Base-by-base conservation (phyloP, 495 filamentous ascomycete genomes). In the Oleoguttula mirabilis region DNA sequence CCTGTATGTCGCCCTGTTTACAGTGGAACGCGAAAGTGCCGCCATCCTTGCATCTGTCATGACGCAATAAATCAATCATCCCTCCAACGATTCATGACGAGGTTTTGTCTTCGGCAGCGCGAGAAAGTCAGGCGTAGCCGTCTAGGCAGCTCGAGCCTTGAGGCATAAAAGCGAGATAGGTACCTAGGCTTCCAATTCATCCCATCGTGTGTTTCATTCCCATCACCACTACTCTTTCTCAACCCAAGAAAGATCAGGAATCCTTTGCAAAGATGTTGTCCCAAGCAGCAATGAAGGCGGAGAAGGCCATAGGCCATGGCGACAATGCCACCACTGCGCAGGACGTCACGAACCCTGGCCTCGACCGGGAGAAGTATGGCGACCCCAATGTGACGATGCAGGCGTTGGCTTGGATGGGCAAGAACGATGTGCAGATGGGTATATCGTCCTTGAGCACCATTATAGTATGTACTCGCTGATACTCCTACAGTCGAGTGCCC, bases 361-460 rank as follows among this genome's bases (percentile, higher is more conserved):
- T 44, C 20, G 55, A 65, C 45, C 49, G 62, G 2, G 60, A 54
- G 8, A 63, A 68, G 23, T 71, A 71, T 31, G 59, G 56, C 4
- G 50, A 61, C 22, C 55, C 62, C 3, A 61, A 47, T 30, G 72
- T 72, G 45, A 82, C 54, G 24, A 87, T 87, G 81, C 77, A 81
- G 55, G 82, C 80, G 0, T 60, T 86, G 10, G 67, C 63, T 14
- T 85, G 80, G 80, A 70, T 75, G 62, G 80, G 79, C 22, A 82
- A 82, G 60, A 75, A 81, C 39, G 66, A 63, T 21, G 78, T 84
- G 3, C 41, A 73, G 47, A 60, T 82, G 25, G 54, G 69, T 67
- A 50, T 42, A 58, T 61, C n/a, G 17, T 39, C 22, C 10, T 10
- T 15, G n/a, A n/a, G n/a, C n/a, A n/a, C n/a, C 6, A 3, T 32